Base-by-base conservation (phyloP, 768 basidiomycete genomes). In the Boletus huronensis region DNA sequence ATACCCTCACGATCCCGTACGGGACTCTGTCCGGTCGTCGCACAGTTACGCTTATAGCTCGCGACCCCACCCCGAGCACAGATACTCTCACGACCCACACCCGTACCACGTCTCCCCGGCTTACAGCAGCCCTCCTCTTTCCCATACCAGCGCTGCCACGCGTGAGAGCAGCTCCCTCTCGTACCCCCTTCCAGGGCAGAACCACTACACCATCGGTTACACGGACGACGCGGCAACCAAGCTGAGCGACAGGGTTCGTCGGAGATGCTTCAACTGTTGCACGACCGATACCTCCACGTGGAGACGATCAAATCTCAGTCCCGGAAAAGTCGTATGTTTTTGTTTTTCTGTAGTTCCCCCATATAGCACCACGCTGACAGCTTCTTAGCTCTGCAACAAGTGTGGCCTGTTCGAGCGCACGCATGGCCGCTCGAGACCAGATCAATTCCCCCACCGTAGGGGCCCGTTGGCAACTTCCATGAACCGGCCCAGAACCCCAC, bases 211-310 rank as follows among this genome's bases (percentile, higher is more conserved):
- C 42, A 72, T 79, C 53, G 71, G 77, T 29, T 74, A 85, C 70
- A 90, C 89, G 0, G 87, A 89, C 68, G 89, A 91, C 60, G 89
- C 89, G 0, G 80, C 87, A 1, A 90, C 88, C 1, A 91, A 91
- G 71, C 76, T 90, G 52, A 85, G 82, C 64, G 87, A 90, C 65
- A 79, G 87, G 38, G 85, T 91, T 46, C 79, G 89, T 26, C 72
- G 89, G 35, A 75, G 88, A 44, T 91, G 89, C 70, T 90, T 87
- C 79, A 91, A 91, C 67, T 91, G 89, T 70, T 85, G 85, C 67
- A 90, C 88, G 25, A 90, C 89, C 14, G 89, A 91, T 58, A 90
- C 90, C 31, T 85, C 84, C 47, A 90, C 88, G 25, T 91, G 89
- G 89, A 72, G 89, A 34, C 72, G 89, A 55, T 84, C 82, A 16